phyloP scores from a whole-genome alignment of 169 alveolate genomes.

The Cryptosporidium ubiquitum region DNA sequence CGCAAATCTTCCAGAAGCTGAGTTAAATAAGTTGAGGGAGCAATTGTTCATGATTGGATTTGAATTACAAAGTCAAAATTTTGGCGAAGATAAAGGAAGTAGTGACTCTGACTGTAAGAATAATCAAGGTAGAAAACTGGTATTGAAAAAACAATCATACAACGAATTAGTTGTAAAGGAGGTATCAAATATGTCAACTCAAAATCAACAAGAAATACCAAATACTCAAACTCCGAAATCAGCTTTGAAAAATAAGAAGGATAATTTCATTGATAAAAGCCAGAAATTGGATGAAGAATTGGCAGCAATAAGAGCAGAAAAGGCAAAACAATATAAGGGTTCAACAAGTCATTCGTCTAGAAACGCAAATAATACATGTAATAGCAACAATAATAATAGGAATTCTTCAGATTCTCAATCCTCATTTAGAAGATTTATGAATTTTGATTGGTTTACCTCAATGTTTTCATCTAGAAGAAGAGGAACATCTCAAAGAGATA shows the following conservation, averaged over 20 bases:
- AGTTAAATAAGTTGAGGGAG: neutral
- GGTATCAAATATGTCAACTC: neutral
- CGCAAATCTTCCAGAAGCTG: neutral
- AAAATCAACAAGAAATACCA: neutral
- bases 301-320: conserved; percentile 68
- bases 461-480: conserved; percentile 69
- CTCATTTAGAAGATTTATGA: conserved; percentile 45
- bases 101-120: neutral
- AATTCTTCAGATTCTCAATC: neutral
- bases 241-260: conserved; percentile 34
- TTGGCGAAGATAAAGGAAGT: too few relatives aligned
- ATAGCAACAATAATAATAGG: neutral
- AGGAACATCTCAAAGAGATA: conserved; percentile 25
- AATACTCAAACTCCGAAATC: conserved; percentile 1
- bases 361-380: neutral
- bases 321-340: conserved; percentile 26
- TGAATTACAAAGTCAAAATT: neutral
- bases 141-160: conserved; percentile 17
- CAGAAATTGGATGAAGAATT: conserved; percentile 41
- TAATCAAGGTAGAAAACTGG: neutral
- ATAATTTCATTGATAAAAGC: conserved; percentile 22
- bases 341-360: neutral
- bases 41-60: conserved; percentile 22
- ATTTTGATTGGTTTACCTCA: conserved; percentile 68
- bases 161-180: conserved; percentile 28